Conservation (phyloP, 2,329 filamentous ascomycete genomes). For the Pestalotiopsis sp. region DNA sequence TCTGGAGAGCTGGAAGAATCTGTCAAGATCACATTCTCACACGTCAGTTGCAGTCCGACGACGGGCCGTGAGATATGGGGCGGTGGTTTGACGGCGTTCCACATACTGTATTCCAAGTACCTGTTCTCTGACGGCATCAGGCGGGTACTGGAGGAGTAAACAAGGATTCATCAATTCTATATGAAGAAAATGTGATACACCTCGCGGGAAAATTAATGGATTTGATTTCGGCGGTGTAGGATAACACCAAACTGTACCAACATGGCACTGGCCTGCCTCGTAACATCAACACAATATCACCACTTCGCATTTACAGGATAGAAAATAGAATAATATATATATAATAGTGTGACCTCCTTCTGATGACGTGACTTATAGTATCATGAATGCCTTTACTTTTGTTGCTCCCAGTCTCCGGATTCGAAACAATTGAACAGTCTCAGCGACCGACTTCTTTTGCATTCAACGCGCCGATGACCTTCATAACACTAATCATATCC, state of each 20-base stretch:
- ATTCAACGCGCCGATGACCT: background rate
- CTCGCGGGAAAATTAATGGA: too few species aligned
- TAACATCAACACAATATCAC: too few species aligned
- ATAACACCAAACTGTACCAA: too few species aligned
- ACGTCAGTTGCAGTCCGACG: background rate
- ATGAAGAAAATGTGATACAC: background rate
- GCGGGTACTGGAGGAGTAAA: background rate
- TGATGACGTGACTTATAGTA: too few species aligned
- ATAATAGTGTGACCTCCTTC: too few species aligned
- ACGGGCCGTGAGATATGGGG: background rate
- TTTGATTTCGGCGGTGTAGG: too few species aligned
- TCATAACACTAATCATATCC: background rate
- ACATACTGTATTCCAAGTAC: background rate
- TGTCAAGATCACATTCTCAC: background rate
- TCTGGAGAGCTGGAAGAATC: background rate
- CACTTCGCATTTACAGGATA: too few species aligned
- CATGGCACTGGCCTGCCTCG: too few species aligned
- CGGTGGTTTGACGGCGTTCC: background rate
- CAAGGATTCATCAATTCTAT: background rate
- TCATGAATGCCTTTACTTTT: too few species aligned
- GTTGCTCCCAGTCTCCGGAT: too few species aligned
- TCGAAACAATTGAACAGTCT: too few species aligned
- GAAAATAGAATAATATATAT: too few species aligned
- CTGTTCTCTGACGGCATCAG: conserved; percentile 10
- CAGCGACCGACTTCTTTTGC: background rate